Conservation (phyloP, 2,329 filamentous ascomycete genomes). For the Trichothecium sympodiale region DNA sequence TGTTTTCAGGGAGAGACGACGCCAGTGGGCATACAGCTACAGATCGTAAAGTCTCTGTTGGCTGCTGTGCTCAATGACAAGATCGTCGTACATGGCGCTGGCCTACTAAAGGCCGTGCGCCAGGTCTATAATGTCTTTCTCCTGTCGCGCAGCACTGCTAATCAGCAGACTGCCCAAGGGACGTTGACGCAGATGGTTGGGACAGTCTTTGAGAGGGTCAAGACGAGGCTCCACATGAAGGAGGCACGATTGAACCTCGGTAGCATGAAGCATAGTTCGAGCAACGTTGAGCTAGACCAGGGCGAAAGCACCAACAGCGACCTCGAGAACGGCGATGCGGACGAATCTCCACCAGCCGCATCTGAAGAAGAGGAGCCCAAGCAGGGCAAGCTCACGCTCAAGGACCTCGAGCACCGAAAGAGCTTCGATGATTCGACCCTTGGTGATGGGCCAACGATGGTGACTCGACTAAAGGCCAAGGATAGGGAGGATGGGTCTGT, state of each 20-base stretch:
- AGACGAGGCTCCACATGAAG: conserved; percentile 75
- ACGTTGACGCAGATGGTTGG: conserved; percentile 98
- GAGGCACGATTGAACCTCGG: conserved; percentile 57
- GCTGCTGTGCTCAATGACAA: conserved; percentile 97
- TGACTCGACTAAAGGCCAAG: conserved; percentile 45
- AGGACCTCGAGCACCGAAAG: conserved; percentile 56
- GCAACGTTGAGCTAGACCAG: conserved; percentile 40
- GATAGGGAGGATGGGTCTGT: conserved; percentile 27
- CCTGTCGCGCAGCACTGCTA: conserved; percentile 83
- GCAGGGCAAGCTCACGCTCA: conserved; percentile 49
- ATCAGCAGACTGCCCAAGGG: conserved; percentile 94
- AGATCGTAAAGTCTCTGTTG: conserved; percentile 94
- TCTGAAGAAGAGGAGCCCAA: conserved; percentile 21
- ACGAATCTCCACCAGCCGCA: conserved; percentile 21
- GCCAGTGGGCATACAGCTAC: conserved; percentile 81
- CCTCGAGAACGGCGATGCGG: conserved; percentile 25
- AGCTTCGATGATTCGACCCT: conserved; percentile 58
- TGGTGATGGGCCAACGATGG: conserved; percentile 56
- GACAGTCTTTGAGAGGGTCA: conserved; percentile 93
- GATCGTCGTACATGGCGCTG: conserved; percentile 94
- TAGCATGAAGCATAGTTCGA: conserved; percentile 40
- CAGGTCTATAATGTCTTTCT: conserved; percentile 99
- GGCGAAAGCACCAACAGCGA: conserved; percentile 24
- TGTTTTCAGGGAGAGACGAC: conserved; percentile 97
- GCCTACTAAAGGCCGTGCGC: conserved; percentile 88